Percentiles rank a stretch among this genome's conserved stretches.
These are phyloP conservation scores for Nyssa sinensis DNA, from an alignment of 148 eudicot genomes.

Conservation along the genomic window DNA sequence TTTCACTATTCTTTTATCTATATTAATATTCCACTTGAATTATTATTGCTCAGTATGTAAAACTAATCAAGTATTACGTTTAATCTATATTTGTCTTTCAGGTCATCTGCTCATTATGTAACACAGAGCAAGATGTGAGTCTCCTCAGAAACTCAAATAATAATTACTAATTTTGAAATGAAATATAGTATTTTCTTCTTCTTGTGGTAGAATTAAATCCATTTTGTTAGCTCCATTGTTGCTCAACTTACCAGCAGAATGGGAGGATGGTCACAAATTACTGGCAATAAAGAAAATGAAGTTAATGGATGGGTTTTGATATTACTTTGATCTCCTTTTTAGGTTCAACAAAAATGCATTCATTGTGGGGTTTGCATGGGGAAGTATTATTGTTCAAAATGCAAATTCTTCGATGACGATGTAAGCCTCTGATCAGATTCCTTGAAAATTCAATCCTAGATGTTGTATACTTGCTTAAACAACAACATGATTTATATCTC, in stretches of 20 bases:
- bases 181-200: neutral
- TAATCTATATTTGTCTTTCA: constrained; percentile 21
- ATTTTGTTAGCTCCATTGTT: too few species aligned
- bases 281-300: neutral
- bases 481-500: constrained; percentile 2
- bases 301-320: neutral
- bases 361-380: constrained; percentile 72
- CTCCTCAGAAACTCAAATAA: neutral
- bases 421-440: constrained; percentile 31
- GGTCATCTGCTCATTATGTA: constrained; percentile 79
- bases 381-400: constrained; percentile 52
- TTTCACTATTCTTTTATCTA: neutral
- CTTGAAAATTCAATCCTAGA: neutral
- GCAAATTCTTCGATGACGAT: constrained; percentile 78
- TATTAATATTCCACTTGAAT: neutral
- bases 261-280: too few species aligned
- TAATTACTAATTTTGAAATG: neutral
- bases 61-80: neutral
- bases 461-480: neutral
- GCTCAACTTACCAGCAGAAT: too few species aligned
- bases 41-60: neutral
- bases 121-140: constrained; percentile 85
- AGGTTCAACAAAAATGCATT: constrained; percentile 71
- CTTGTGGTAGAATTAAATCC: neutral
- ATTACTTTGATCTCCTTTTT: neutral